Percentiles rank a stretch among this genome's conserved stretches.
Evolutionary conservation across 371 early-diverging fungal species (phyloP).

Genomic region (Capillidium rhysosporum): DNA sequence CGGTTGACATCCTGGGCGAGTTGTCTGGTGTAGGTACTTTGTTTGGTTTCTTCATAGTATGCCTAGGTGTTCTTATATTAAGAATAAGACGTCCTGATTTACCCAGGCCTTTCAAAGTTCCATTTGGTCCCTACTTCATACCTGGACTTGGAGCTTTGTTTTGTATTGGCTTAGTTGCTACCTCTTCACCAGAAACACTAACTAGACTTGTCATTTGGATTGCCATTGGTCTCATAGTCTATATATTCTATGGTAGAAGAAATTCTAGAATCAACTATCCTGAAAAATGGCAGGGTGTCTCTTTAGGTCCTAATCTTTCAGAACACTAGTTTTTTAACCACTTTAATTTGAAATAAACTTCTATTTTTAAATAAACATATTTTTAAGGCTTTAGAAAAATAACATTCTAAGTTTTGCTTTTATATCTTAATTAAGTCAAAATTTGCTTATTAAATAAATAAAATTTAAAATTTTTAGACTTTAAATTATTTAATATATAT

Average conservation of each 20-base stretch:
- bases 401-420: no score
- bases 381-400: no score
- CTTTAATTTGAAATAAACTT: no score
- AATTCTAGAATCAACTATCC: slow-evolving; percentile 19
- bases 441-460: no score
- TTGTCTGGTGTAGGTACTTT: slow-evolving; percentile 75
- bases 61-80: slow-evolving; percentile 51
- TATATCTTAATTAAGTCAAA: no score
- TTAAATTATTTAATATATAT: no score
- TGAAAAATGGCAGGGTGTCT: neutral
- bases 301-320: no score
- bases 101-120: slow-evolving; percentile 52
- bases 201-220: slow-evolving; percentile 26
- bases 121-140: slow-evolving; percentile 40
- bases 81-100: slow-evolving; percentile 50
- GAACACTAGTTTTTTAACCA: no score
- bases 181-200: slow-evolving; percentile 35
- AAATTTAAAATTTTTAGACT: no score
- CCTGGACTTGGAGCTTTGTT: slow-evolving; percentile 35
- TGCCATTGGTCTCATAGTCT: slow-evolving; percentile 46
- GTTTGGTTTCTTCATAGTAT: slow-evolving; percentile 66
- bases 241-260: slow-evolving; percentile 38
- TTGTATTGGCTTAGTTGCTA: slow-evolving; percentile 32
- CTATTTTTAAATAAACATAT: no score
- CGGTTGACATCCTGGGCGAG: slow-evolving; percentile 66